These are phyloP conservation scores for Candida fluviatilis DNA, from an alignment of 805 yeast genomes.

Conservation along the genomic window DNA sequence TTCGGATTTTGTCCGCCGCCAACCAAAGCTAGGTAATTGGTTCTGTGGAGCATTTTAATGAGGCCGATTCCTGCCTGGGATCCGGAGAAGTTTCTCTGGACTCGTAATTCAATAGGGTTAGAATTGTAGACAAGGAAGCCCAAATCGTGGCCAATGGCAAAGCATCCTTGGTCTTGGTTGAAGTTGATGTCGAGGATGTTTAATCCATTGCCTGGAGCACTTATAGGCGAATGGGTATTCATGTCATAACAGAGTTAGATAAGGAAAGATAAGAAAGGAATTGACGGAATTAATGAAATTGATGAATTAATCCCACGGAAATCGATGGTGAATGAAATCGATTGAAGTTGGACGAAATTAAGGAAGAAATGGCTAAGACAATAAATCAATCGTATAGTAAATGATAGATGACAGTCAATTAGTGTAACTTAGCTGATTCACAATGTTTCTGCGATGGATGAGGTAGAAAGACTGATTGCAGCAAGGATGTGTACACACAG, in stretches of 20 bases:
- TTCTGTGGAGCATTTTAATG: conserved; percentile 80
- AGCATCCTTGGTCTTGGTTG: conserved; percentile 89
- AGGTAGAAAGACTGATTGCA: too few species aligned
- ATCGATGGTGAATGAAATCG: too few species aligned
- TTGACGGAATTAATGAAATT: too few species aligned
- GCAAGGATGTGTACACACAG: too few species aligned
- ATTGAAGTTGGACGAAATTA: too few species aligned
- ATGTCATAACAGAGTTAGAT: conserved; percentile 8
- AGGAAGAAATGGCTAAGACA: too few species aligned
- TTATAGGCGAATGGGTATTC: conserved; percentile 18
- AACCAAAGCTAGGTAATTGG: conserved; percentile 83
- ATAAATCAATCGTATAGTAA: too few species aligned
- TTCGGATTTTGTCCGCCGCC: conserved; percentile 86
- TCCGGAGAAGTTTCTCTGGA: conserved; percentile 48
- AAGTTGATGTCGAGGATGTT: conserved; percentile 53
- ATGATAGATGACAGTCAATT: too few species aligned
- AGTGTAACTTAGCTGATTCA: too few species aligned
- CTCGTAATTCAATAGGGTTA: conserved; percentile 79
- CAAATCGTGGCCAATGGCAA: conserved; percentile 72
- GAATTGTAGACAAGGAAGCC: conserved; percentile 86
- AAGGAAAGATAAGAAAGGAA: too few species aligned
- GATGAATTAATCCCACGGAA: too few species aligned
- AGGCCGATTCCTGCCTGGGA: conserved; percentile 49
- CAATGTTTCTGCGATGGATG: too few species aligned
- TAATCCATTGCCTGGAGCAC: conserved; percentile 10